A percentile compares a stretch with the other conserved stretches of the same genome.
These are phyloP conservation scores for Ophiognomonia clavigignenti-juglandacearum DNA, from an alignment of 2,329 filamentous ascomycete genomes.

Conservation along the genomic window DNA sequence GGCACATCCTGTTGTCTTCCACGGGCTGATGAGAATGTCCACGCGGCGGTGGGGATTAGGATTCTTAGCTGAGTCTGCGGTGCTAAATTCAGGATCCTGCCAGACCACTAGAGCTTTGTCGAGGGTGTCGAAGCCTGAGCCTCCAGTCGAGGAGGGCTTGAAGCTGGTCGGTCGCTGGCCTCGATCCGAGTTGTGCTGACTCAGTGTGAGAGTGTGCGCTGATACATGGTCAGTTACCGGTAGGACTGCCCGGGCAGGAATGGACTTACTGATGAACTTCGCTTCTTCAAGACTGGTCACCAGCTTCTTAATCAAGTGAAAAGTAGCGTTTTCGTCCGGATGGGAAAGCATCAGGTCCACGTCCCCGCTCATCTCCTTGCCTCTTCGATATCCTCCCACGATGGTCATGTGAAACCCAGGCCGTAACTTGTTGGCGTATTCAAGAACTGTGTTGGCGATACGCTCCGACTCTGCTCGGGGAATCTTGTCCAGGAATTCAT, in stretches of 20 bases:
- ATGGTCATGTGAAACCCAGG: conserved; percentile 54
- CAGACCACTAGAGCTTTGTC: conserved; percentile 93
- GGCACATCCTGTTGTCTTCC: conserved; percentile 84
- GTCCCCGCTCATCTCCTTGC: conserved; percentile 69
- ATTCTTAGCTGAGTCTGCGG: conserved; percentile 47
- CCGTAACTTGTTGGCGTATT: conserved; percentile 61
- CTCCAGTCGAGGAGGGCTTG: conserved; percentile 35
- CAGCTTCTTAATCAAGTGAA: conserved; percentile 66
- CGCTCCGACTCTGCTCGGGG: conserved; percentile 66
- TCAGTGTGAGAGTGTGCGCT: conserved; percentile 33
- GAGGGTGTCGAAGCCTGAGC: conserved; percentile 74
- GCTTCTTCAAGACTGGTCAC: conserved; percentile 64
- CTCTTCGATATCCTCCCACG: conserved; percentile 77
- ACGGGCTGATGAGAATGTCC: conserved; percentile 86
- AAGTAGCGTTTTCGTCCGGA: conserved; percentile 62
- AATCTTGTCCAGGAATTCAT: conserved; percentile 72
- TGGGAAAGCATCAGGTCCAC: conserved; percentile 85
- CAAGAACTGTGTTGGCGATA: conserved; percentile 60
- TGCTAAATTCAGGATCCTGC: conserved; percentile 60
- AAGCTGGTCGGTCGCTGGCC: conserved; percentile 57
- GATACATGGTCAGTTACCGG: background rate
- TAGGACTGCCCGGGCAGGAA: no score
- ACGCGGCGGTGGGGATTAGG: conserved; percentile 76
- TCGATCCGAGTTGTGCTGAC: conserved; percentile 64
- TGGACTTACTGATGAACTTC: conserved; percentile 56